Conservation (phyloP, 345 rosid genomes). For the Aethionema arabicum region DNA sequence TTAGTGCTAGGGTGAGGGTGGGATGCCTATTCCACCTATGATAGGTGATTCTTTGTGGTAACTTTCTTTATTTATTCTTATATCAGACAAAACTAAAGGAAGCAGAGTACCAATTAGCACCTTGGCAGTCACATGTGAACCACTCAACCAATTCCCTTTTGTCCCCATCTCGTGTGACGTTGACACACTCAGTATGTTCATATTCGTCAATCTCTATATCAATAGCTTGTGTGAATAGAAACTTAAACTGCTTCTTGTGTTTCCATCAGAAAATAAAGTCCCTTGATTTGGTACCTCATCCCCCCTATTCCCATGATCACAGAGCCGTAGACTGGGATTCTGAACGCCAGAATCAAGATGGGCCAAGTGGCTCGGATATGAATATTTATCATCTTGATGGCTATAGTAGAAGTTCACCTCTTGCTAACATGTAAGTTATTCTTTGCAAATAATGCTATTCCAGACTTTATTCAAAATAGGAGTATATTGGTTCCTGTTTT, state of each 20-base stretch:
- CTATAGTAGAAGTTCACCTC: constrained; percentile 63
- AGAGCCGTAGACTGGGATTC: constrained; percentile 50
- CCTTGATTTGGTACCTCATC: constrained; percentile 61
- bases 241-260: constrained; percentile 26
- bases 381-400: constrained; percentile 54
- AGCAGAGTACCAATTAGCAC: constrained; percentile 75
- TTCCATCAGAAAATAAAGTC: constrained; percentile 55
- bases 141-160: constrained; percentile 49
- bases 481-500: background rate
- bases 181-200: constrained; percentile 56
- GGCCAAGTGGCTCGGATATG: constrained; percentile 43
- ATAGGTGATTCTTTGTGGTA: constrained; percentile 37
- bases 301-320: constrained; percentile 53
- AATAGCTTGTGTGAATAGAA: constrained; percentile 27
- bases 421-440: constrained; percentile 78
- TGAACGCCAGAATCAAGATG: constrained; percentile 47
- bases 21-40: constrained; percentile 22
- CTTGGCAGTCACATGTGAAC: constrained; percentile 70
- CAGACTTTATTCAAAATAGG: constrained; percentile 17
- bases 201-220: constrained; percentile 30
- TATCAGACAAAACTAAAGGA: constrained; percentile 80
- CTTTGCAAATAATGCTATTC: constrained; percentile 15
- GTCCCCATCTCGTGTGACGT: constrained; percentile 50
- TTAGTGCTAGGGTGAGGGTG: too few relatives aligned
- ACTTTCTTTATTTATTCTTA: constrained; percentile 26